Percentiles rank a stretch among this genome's conserved stretches.
Evolutionary conservation across 139 green algal genomes (phyloP).

Genomic region (Micractinium sp.): DNA sequence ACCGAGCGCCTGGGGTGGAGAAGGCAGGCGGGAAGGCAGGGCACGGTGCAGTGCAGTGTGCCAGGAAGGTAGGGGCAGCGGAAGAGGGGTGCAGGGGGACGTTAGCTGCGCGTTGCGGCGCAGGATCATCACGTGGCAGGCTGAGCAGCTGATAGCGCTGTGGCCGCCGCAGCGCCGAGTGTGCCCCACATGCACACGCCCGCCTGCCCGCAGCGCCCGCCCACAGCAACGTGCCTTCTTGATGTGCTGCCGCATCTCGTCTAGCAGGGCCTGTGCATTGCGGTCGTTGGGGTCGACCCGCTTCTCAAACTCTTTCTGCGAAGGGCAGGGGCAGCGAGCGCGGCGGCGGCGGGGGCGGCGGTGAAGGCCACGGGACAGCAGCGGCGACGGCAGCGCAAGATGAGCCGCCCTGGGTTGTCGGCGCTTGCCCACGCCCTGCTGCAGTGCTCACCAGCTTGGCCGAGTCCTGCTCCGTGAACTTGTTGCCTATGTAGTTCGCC

Average conservation of each 20-base stretch:
- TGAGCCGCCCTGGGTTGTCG: background rate
- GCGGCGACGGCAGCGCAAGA: background rate
- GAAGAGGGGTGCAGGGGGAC: no score
- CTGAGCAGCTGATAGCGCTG: no score
- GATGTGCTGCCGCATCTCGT: constrained; percentile 87
- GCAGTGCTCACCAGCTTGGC: constrained; percentile 59
- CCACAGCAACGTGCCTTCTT: constrained; percentile 74
- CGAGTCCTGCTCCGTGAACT: constrained; percentile 62
- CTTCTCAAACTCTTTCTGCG: constrained; percentile 80
- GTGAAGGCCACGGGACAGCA: background rate
- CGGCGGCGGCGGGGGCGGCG: background rate
- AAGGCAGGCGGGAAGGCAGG: background rate
- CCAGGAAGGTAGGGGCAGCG: background rate
- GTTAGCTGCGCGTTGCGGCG: no score
- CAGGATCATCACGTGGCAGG: no score
- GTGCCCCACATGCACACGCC: no score
- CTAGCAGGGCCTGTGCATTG: constrained; percentile 78
- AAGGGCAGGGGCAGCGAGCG: background rate
- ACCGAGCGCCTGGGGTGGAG: background rate
- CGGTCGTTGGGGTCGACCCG: constrained; percentile 70
- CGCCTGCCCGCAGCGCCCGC: no score
- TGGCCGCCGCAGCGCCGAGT: no score
- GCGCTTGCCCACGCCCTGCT: background rate
- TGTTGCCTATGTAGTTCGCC: constrained; percentile 67
- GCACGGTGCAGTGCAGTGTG: background rate